Base-by-base conservation (phyloP, 2,329 filamentous ascomycete species). In the Fusarium sp. region DNA sequence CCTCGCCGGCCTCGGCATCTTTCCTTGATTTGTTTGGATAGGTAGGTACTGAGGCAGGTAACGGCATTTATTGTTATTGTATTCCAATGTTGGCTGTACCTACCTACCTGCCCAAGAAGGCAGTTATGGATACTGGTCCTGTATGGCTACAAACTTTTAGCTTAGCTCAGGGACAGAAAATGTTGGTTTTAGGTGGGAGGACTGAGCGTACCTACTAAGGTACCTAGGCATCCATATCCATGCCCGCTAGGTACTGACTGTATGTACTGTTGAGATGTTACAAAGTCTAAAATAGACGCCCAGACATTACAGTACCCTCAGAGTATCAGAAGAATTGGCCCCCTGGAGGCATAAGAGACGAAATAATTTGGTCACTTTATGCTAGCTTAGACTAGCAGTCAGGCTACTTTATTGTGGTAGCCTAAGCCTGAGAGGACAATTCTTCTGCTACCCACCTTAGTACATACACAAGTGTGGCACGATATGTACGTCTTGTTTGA, bases 81-180 rank as follows among this genome's bases (percentile, higher is more conserved):
- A 37, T n/a, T 18, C 18, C 34, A 37, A 37, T n/a, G 34, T n/a
- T 37, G 32, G 30, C 24, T 40, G 24, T 37, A 40, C 24, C 27
- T 27, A 27, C 27, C 48, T 37, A 27, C 27, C 48, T 37, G 30
- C 30, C 22, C 48, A 51, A 24, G 7, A 34, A 52, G 24, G 49
- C 24, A 37, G 49, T 40, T 24, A 52, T 52, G 49, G 32, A 29
- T 41, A 52, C 49, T 42, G 18, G 16, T 12, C 22, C 29, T 45
- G 24, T 62, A 57, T 64, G 64, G 64, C 58, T 56, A 59, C 41
- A 68, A 56, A 46, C 44, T 53, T 68, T 57, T 14, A 37, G 49
- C 41, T 46, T 68, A 60, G 64, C 34, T 64, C 59, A 57, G 57
- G 63, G 42, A 60, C 57, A 49, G 42, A 25, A 25, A 52, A 49